Percentiles rank a stretch among this genome's conserved stretches.
phyloP scores from a whole-genome alignment of 345 rosid species.

The Salix suchowensis region DNA sequence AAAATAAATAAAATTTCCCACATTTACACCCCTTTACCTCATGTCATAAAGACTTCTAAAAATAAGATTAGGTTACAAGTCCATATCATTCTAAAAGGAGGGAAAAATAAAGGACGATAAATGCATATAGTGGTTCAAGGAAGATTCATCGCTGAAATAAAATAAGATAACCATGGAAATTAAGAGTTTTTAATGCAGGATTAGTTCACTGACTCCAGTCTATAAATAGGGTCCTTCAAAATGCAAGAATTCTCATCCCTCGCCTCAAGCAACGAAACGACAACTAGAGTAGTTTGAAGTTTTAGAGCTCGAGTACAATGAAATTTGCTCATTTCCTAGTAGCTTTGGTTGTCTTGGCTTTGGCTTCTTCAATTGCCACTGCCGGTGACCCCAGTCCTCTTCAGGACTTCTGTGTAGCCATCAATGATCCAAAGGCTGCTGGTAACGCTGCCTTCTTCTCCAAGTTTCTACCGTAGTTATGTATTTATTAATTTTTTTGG shows the following conservation, averaged over 20 bases:
- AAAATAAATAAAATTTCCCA: no score
- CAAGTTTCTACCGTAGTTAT: no score
- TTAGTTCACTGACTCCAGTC: not conserved
- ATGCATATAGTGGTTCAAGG: not conserved
- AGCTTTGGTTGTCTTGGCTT: not conserved
- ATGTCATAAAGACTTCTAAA: no score
- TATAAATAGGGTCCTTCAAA: not conserved
- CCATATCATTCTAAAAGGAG: no score
- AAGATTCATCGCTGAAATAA: not conserved
- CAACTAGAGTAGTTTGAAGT: not conserved
- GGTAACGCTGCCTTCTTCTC: not conserved
- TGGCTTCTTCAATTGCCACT: not conserved
- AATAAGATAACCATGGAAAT: not conserved
- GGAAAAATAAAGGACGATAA: not conserved
- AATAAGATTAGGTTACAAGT: no score
- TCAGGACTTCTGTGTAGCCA: constrained; percentile 13
- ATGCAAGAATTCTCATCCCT: not conserved
- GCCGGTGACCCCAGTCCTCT: constrained; percentile 17
- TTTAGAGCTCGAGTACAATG: not conserved
- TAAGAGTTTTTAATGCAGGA: not conserved
- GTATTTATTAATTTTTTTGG: no score
- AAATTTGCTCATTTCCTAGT: not conserved
- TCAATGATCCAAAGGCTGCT: not conserved
- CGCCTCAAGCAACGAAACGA: not conserved
- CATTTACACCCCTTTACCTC: no score